phyloP scores from a whole-genome alignment of 148 eudicot genomes.

The Chenopodium album region DNA sequence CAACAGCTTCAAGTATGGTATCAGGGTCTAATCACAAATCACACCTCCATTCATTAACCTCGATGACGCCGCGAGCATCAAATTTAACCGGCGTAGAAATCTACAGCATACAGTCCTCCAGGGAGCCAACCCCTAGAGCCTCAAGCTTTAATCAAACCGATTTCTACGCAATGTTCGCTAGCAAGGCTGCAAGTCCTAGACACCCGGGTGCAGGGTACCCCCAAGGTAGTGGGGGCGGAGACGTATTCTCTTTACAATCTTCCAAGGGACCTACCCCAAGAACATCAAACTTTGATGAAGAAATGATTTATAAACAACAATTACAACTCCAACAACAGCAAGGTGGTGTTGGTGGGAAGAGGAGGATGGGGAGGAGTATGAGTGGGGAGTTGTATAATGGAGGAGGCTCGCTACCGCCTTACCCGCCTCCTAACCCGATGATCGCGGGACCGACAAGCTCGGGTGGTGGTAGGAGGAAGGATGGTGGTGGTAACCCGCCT shows the following conservation, averaged over 20 bases:
- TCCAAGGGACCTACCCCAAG: slow-evolving; percentile 90
- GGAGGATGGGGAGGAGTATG: slow-evolving; percentile 61
- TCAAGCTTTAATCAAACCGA: slow-evolving; percentile 91
- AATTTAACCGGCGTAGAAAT: slow-evolving; percentile 92
- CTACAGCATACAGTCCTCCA: slow-evolving; percentile 82
- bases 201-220: slow-evolving; percentile 14
- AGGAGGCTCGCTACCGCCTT: slow-evolving; percentile 35
- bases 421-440: slow-evolving; percentile 90
- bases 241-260: slow-evolving; percentile 78
- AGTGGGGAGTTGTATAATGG: slow-evolving; percentile 62
- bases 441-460: slow-evolving; percentile 36
- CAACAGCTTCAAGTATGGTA: slow-evolving; percentile 56
- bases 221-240: slow-evolving; percentile 43
- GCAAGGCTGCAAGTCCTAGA: slow-evolving; percentile 74
- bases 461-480: slow-evolving; percentile 41
- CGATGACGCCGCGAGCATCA: slow-evolving; percentile 81
- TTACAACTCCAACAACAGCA: slow-evolving; percentile 32
- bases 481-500: slow-evolving; percentile 38
- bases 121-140: slow-evolving; percentile 88
- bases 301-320: slow-evolving; percentile 48
- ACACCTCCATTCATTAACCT: slow-evolving; percentile 43
- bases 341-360: slow-evolving; percentile 32
- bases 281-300: slow-evolving; percentile 91
- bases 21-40: slow-evolving; percentile 62
- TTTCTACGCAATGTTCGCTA: slow-evolving; percentile 86